Evolutionary conservation across 192 early-diverging fungal species (phyloP).

Genomic region (Obelidium mucronatum): DNA sequence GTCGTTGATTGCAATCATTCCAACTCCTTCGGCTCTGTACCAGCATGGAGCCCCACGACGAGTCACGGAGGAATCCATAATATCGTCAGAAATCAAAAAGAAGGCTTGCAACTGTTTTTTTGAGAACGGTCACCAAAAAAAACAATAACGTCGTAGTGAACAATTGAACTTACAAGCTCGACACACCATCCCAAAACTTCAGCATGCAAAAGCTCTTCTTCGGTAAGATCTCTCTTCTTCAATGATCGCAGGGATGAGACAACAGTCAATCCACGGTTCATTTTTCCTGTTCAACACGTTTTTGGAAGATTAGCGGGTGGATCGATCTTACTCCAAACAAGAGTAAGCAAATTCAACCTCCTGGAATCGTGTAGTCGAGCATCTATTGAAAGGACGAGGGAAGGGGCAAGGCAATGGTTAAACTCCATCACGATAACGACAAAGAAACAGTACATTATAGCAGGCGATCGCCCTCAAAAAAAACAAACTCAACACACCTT

Average conservation of each 20-base stretch:
- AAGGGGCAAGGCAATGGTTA: conserved; percentile 5
- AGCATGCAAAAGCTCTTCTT: conserved; percentile 85
- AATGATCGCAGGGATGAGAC: conserved; percentile 87
- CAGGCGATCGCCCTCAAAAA: background rate
- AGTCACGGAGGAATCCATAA: conserved; percentile 96
- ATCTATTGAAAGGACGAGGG: conserved; percentile 50
- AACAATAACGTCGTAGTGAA: background rate
- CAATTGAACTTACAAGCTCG: conserved; percentile 74
- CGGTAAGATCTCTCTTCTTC: conserved; percentile 74
- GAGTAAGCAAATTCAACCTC: conserved; percentile 44
- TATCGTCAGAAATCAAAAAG: conserved; percentile 98
- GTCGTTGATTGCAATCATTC: conserved; percentile 95
- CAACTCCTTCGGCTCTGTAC: conserved; percentile 87
- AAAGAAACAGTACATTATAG: background rate
- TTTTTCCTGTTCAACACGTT: conserved; percentile 70
- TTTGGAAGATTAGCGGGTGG: background rate
- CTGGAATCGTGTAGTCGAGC: conserved; percentile 64
- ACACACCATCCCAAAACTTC: conserved; percentile 94
- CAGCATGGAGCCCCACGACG: conserved; percentile 97
- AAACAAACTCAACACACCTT: conserved; percentile 32
- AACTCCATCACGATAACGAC: too few relatives aligned
- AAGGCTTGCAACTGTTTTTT: conserved; percentile 89
- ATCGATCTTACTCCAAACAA: background rate
- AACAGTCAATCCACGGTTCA: conserved; percentile 98
- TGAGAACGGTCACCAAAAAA: background rate